phyloP scores from a whole-genome alignment of 495 filamentous ascomycete genomes.

The Cercophora newfieldiana region DNA sequence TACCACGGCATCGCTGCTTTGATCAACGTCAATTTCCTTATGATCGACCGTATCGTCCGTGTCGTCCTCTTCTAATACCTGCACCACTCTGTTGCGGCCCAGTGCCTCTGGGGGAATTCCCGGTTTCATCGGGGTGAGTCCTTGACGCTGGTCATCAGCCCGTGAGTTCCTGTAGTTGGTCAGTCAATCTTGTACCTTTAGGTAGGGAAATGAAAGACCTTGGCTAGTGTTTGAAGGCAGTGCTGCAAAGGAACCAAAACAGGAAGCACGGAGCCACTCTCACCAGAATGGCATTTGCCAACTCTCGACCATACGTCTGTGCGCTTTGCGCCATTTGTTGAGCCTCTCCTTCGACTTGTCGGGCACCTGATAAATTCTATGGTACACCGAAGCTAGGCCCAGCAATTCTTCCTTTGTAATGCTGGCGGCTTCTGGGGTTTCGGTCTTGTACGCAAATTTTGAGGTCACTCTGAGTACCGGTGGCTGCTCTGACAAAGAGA shows the following conservation, averaged over 20 bases:
- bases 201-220: too few species aligned
- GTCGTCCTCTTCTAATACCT: neutral
- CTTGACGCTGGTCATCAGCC: neutral
- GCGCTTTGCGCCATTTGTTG: slow-evolving; percentile 1
- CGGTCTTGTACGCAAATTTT: neutral
- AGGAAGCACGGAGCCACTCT: neutral
- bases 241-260: too few species aligned
- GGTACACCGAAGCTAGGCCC: slow-evolving; percentile 12
- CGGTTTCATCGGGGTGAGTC: neutral
- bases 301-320: neutral
- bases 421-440: neutral
- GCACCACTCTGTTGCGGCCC: neutral
- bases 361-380: slow-evolving; percentile 19
- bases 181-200: neutral
- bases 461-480: neutral
- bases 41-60: neutral
- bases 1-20: neutral
- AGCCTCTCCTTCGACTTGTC: slow-evolving; percentile 1
- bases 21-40: neutral
- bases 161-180: neutral
- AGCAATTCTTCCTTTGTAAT: slow-evolving; percentile 10
- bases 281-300: slow-evolving; percentile 12
- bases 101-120: neutral
- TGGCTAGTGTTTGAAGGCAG: too few species aligned
- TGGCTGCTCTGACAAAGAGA: neutral